Percentiles rank a stretch among this genome's conserved stretches.
Conservation (phyloP, 148 eudicot genomes). For the Pouteria glomerata region DNA sequence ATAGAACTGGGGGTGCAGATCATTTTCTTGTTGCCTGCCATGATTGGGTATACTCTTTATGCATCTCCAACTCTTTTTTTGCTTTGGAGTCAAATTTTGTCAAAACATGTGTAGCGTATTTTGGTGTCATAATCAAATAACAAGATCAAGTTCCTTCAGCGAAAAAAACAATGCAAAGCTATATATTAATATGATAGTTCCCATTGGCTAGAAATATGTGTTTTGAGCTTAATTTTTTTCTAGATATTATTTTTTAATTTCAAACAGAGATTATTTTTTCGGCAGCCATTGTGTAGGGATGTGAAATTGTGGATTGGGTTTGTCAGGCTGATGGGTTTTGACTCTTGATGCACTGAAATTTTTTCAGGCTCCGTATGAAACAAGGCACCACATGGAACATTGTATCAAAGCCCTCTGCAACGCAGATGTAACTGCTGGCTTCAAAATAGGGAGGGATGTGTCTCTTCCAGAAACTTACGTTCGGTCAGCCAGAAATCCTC, state of each 20-base stretch:
- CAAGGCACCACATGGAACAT: constrained; percentile 77
- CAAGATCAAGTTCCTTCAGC: too few relatives aligned
- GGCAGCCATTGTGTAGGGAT: too few relatives aligned
- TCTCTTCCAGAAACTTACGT: constrained; percentile 77
- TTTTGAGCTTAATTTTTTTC: background rate
- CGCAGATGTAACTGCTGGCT: constrained; percentile 68
- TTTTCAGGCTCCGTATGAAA: constrained; percentile 69
- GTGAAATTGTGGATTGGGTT: background rate
- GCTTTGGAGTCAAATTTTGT: background rate
- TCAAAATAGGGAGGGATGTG: constrained; percentile 77
- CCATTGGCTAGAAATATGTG: background rate
- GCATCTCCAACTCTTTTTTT: background rate
- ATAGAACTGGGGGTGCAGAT: constrained; percentile 84
- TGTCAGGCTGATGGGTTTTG: background rate
- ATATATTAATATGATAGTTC: too few relatives aligned
- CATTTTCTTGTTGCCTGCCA: constrained; percentile 93
- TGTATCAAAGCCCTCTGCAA: constrained; percentile 91
- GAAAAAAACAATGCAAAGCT: too few relatives aligned
- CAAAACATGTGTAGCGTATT: background rate
- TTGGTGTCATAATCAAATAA: too few relatives aligned
- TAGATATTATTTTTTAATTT: background rate
- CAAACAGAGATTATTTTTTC: background rate
- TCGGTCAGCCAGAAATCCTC: constrained; percentile 65
- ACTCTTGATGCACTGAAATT: background rate
- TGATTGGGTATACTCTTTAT: constrained; percentile 65